Conservation (phyloP, 805 yeast genomes). For the Ogataea wickerhamii region DNA sequence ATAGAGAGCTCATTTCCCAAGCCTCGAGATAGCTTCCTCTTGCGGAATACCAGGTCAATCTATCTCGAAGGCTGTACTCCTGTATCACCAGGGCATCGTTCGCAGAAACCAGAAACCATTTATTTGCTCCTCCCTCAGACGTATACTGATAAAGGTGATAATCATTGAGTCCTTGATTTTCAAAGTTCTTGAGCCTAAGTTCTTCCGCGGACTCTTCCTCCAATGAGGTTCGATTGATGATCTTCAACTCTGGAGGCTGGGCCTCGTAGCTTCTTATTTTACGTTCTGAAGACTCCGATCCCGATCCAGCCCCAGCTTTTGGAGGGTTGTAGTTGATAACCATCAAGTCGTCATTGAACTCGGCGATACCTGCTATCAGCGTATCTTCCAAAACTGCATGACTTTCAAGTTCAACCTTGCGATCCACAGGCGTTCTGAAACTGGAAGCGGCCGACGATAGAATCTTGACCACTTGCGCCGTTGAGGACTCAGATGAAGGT, state of each 20-base stretch:
- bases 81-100: conserved; percentile 76
- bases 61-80: conserved; percentile 66
- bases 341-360: conserved; percentile 67
- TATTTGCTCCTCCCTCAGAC: conserved; percentile 31
- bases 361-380: conserved; percentile 71
- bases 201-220: conserved; percentile 79
- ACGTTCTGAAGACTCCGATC: neutral
- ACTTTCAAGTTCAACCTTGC: conserved; percentile 41
- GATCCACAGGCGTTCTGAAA: conserved; percentile 42
- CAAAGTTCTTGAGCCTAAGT: conserved; percentile 55
- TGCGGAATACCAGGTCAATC: conserved; percentile 67
- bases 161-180: conserved; percentile 72
- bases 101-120: conserved; percentile 72
- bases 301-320: conserved; percentile 2
- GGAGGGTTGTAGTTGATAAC: conserved; percentile 51
- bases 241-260: conserved; percentile 68
- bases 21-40: conserved; percentile 59
- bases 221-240: conserved; percentile 62
- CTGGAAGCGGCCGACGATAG: conserved; percentile 55
- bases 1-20: conserved; percentile 68
- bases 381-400: conserved; percentile 47
- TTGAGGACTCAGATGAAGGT: conserved; percentile 1
- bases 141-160: conserved; percentile 60
- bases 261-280: conserved; percentile 19
- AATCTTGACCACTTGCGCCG: conserved; percentile 31